Percentiles rank a stretch among this genome's conserved stretches.
phyloP scores from a whole-genome alignment of 805 yeast species.

The Ascoidea asiatica region DNA sequence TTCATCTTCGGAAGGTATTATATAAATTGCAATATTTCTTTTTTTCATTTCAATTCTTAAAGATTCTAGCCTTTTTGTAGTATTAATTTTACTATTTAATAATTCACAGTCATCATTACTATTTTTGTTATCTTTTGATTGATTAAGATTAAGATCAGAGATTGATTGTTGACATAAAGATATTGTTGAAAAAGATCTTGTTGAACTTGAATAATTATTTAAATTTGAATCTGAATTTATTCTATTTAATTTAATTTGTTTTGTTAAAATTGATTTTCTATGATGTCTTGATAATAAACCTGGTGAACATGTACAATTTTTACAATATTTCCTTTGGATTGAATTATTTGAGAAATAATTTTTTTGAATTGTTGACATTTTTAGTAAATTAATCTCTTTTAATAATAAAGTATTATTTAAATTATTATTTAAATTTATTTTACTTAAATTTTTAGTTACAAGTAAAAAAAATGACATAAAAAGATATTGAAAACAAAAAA shows the following conservation, averaged over 20 bases:
- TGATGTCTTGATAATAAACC: constrained; percentile 60
- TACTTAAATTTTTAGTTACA: too few species aligned
- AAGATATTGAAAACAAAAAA: too few species aligned
- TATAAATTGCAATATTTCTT: constrained; percentile 56
- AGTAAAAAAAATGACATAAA: too few species aligned
- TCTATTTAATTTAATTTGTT: constrained; percentile 19
- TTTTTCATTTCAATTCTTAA: constrained; percentile 54
- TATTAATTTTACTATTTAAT: constrained; percentile 28
- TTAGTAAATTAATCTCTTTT: too few species aligned
- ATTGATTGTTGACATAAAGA: constrained; percentile 16
- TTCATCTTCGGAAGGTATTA: constrained; percentile 81
- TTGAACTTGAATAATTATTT: constrained; percentile 13
- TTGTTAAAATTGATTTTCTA: constrained; percentile 41
- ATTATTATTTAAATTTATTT: too few species aligned
- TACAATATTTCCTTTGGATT: constrained; percentile 31
- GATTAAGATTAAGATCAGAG: too few species aligned
- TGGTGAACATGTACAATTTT: constrained; percentile 75
- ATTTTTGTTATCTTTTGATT: too few species aligned
- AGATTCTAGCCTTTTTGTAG: constrained; percentile 42
- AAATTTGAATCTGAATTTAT: too few species aligned
- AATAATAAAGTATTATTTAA: too few species aligned
- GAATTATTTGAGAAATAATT: too few species aligned
- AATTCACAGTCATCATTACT: background rate
- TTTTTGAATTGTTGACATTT: too few species aligned
- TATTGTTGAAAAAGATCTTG: constrained; percentile 18